phyloP scores from a whole-genome alignment of 106 monocot genomes.

The Cymbidium sinense region DNA sequence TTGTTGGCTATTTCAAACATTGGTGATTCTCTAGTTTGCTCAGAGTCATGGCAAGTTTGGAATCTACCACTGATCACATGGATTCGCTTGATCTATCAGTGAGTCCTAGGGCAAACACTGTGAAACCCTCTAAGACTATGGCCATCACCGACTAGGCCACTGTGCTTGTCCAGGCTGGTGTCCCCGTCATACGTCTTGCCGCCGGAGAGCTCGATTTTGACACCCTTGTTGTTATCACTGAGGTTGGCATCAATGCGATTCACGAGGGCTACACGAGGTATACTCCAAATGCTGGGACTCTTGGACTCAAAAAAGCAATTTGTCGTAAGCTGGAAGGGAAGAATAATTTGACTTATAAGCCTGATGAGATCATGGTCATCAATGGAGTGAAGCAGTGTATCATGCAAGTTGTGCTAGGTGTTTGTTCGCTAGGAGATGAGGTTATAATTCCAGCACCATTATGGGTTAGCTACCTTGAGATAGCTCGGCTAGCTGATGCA shows the following conservation, averaged over 20 bases:
- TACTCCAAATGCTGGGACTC: no score
- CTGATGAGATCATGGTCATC: no score
- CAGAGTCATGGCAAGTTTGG: not conserved
- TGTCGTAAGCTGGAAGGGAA: no score
- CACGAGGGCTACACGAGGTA: no score
- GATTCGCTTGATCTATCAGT: slow-evolving; percentile 45
- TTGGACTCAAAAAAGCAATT: no score
- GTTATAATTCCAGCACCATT: slow-evolving; percentile 87
- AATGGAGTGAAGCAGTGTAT: no score
- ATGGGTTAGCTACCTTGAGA: slow-evolving; percentile 98
- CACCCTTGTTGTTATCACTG: slow-evolving; percentile 50
- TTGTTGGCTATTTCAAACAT: not conserved
- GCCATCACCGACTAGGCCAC: slow-evolving; percentile 89
- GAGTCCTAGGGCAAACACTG: slow-evolving; percentile 77
- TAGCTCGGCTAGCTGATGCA: slow-evolving; percentile 89
- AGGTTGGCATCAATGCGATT: slow-evolving; percentile 94
- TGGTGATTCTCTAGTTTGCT: not conserved
- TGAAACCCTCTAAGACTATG: slow-evolving; percentile 96
- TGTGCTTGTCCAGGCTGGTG: slow-evolving; percentile 78
- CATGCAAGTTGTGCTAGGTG: no score
- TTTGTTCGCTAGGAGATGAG: no score
- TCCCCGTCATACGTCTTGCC: slow-evolving; percentile 79
- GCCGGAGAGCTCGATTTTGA: slow-evolving; percentile 95
- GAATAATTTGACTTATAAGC: no score
- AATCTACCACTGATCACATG: not conserved